These are phyloP conservation scores for Paramecium caudatum DNA, from an alignment of 73 alveolate genomes.

Conservation along the genomic window DNA sequence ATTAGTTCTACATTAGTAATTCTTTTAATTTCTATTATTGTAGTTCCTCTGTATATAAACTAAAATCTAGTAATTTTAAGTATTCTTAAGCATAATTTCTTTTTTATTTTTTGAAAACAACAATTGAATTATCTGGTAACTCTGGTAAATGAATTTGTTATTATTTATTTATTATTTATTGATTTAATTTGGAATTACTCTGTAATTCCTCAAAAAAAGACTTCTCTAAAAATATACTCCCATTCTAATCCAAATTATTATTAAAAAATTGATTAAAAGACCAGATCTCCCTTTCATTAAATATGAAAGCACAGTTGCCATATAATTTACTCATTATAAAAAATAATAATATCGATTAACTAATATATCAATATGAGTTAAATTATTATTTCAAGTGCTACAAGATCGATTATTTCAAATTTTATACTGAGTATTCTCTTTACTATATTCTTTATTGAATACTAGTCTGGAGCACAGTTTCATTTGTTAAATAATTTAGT, in stretches of 20 bases:
- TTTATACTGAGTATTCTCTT: not conserved
- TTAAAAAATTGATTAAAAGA: not conserved
- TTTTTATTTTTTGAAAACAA: not conserved
- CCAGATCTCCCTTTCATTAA: not conserved
- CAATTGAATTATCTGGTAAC: too few species aligned
- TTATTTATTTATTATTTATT: too few species aligned
- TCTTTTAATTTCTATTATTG: not conserved
- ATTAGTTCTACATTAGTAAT: not conserved
- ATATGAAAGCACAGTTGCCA: not conserved
- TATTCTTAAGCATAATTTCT: not conserved
- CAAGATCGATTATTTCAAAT: not conserved
- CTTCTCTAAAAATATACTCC: too few species aligned
- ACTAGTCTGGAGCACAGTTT: slow-evolving; percentile 10
- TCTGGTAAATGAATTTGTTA: too few species aligned
- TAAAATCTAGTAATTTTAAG: not conserved
- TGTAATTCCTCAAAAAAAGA: too few species aligned
- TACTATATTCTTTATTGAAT: slow-evolving; percentile 2
- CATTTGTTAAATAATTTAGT: slow-evolving; percentile 39
- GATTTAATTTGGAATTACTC: too few species aligned
- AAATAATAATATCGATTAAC: too few species aligned
- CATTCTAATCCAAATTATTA: too few species aligned
- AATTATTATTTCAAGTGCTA: slow-evolving; percentile 13
- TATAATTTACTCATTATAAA: too few species aligned
- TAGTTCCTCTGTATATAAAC: not conserved
- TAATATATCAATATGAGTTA: not conserved